Conservation (phyloP, 2,329 filamentous ascomycete genomes). For the Alternaria gaisen region DNA sequence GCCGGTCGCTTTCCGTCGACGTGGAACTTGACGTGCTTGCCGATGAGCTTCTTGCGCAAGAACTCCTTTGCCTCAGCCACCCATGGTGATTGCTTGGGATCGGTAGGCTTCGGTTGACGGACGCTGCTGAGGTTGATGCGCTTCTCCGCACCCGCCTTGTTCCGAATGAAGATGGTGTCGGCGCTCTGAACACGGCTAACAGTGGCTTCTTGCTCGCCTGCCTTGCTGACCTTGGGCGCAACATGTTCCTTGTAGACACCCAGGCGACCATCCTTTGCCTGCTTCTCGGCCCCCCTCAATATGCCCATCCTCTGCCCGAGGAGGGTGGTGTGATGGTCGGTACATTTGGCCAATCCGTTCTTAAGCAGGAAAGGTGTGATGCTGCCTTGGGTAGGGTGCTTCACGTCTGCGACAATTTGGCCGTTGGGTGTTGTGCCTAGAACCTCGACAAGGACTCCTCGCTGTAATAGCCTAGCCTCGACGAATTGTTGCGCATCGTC, state of each 20-base stretch:
- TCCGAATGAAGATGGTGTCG: conserved; percentile 86
- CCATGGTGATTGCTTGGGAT: conserved; percentile 88
- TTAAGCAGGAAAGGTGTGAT: conserved; percentile 91
- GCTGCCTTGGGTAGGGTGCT: conserved; percentile 85
- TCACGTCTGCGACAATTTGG: conserved; percentile 85
- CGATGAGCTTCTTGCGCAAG: conserved; percentile 89
- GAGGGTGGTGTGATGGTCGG: conserved; percentile 94
- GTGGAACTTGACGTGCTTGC: conserved; percentile 89
- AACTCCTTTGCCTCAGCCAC: conserved; percentile 96
- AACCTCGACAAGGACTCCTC: conserved; percentile 81
- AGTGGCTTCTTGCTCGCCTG: conserved; percentile 77
- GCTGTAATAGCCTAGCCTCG: conserved; percentile 84
- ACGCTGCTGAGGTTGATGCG: conserved; percentile 92
- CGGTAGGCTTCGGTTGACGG: conserved; percentile 87
- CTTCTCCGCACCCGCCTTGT: conserved; percentile 85
- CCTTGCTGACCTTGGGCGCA: conserved; percentile 67
- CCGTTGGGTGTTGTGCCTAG: conserved; percentile 89
- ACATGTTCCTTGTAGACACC: conserved; percentile 85
- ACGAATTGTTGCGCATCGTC: conserved; percentile 90
- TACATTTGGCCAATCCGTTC: conserved; percentile 88
- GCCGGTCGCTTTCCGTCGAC: conserved; percentile 92
- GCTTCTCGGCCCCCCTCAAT: conserved; percentile 85
- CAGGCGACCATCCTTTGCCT: conserved; percentile 77
- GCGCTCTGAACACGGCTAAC: conserved; percentile 87
- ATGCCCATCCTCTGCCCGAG: conserved; percentile 87